A percentile compares a stretch with the other conserved stretches of the same genome.
These are phyloP conservation scores for Anethum foeniculum DNA, from an alignment of 140 eudicot genomes.

Conservation along the genomic window DNA sequence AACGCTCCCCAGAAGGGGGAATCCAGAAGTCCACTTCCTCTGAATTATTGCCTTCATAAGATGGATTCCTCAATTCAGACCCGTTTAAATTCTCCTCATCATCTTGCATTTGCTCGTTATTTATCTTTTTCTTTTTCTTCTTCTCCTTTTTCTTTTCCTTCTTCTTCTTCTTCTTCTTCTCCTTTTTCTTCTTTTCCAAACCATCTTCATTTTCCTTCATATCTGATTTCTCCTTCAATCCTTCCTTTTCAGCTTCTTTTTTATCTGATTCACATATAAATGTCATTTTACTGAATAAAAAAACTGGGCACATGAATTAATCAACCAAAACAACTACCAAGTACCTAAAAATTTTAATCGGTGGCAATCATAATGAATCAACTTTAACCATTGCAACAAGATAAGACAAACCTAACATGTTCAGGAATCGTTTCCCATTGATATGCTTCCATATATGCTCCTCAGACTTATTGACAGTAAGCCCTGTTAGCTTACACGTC, in stretches of 20 bases:
- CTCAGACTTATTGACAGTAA: slow-evolving; percentile 67
- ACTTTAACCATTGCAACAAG: background rate
- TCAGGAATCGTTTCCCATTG: slow-evolving; percentile 76
- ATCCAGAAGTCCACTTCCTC: slow-evolving; percentile 38
- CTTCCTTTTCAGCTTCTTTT: slow-evolving; percentile 58
- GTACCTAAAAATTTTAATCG: background rate
- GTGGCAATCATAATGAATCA: background rate
- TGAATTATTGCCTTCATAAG: slow-evolving; percentile 23
- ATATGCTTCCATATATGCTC: slow-evolving; percentile 99
- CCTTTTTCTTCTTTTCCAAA: slow-evolving; percentile 38
- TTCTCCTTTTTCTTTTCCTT: slow-evolving; percentile 35
- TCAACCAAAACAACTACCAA: background rate
- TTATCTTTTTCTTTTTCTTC: slow-evolving; percentile 28
- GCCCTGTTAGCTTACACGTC: slow-evolving; percentile 73
- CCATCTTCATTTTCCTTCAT: slow-evolving; percentile 28
- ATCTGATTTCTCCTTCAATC: slow-evolving; percentile 23
- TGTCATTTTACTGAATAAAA: too few species aligned
- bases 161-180: slow-evolving; percentile 34
- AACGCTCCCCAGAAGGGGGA: slow-evolving; percentile 91
- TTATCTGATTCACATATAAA: slow-evolving; percentile 24
- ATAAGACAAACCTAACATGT: slow-evolving; percentile 70
- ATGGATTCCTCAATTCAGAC: slow-evolving; percentile 51
- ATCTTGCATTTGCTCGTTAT: slow-evolving; percentile 24
- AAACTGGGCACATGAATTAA: background rate
- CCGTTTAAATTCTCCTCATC: slow-evolving; percentile 25